Evolutionary conservation across 2,329 filamentous ascomycete genomes (phyloP).

Genomic region (Colletotrichum filicis): DNA sequence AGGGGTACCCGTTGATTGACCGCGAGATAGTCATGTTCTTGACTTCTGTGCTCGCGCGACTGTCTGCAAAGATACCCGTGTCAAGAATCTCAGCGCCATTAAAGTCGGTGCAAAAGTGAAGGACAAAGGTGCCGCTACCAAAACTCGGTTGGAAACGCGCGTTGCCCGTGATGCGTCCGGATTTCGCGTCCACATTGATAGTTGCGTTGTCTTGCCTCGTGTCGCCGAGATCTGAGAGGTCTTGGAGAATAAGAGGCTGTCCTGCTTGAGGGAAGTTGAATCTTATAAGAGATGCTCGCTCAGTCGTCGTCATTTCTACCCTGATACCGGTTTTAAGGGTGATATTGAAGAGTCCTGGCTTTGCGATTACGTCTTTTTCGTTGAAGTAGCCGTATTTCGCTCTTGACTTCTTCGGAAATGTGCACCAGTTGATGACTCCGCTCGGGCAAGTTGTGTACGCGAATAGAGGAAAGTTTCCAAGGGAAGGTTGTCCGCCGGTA

Average conservation of each 20-base stretch:
- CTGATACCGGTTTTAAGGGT: conserved; percentile 66
- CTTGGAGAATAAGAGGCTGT: conserved; percentile 71
- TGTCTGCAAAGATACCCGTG: conserved; percentile 70
- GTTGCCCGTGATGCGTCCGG: conserved; percentile 71
- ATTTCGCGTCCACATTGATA: conserved; percentile 63
- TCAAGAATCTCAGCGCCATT: conserved; percentile 66
- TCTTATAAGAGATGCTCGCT: conserved; percentile 73
- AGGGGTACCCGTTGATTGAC: conserved; percentile 62
- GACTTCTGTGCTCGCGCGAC: conserved; percentile 59
- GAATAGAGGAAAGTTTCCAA: conserved; percentile 81
- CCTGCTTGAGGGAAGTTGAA: conserved; percentile 67
- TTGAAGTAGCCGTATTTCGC: conserved; percentile 56
- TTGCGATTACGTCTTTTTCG: conserved; percentile 63
- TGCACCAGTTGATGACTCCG: conserved; percentile 71
- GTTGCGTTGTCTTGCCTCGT: conserved; percentile 68
- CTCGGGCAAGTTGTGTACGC: conserved; percentile 70
- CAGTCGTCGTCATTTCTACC: conserved; percentile 75
- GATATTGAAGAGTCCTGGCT: conserved; percentile 74
- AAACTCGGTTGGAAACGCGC: conserved; percentile 74
- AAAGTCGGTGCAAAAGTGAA: conserved; percentile 77
- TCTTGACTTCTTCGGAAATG: conserved; percentile 62
- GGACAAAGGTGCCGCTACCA: conserved; percentile 67
- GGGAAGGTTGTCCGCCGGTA: conserved; percentile 67
- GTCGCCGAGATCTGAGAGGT: conserved; percentile 72
- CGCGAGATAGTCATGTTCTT: conserved; percentile 60